A percentile compares a stretch with the other conserved stretches of the same genome.
Evolutionary conservation across 768 basidiomycete species (phyloP).

Genomic region (Chalciporus pseudorubinellus): DNA sequence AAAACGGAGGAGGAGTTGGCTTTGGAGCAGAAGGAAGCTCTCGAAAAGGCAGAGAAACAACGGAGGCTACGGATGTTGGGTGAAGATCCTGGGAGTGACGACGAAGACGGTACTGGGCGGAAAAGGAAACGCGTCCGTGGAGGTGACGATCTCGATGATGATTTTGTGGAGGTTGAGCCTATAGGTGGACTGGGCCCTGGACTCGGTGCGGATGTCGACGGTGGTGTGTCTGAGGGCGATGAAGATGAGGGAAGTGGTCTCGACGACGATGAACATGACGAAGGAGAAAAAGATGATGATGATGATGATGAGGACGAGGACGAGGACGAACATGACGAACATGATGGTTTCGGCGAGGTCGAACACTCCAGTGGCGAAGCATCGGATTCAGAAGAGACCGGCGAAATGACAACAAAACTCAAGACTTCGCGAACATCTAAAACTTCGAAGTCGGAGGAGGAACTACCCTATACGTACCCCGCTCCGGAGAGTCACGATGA

Average conservation of each 20-base stretch:
- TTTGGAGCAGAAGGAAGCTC: slow-evolving; percentile 76
- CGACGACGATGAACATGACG: slow-evolving; percentile 42
- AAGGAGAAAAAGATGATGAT: slow-evolving; percentile 28
- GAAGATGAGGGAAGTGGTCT: slow-evolving; percentile 34
- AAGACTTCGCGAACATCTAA: slow-evolving; percentile 36
- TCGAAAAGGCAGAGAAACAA: slow-evolving; percentile 82
- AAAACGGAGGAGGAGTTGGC: slow-evolving; percentile 97
- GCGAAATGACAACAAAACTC: slow-evolving; percentile 37
- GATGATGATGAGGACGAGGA: slow-evolving; percentile 27
- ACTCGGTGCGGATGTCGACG: slow-evolving; percentile 39
- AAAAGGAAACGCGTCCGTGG: slow-evolving; percentile 56
- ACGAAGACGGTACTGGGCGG: slow-evolving; percentile 42
- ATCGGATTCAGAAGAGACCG: slow-evolving; percentile 35
- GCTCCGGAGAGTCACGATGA: slow-evolving; percentile 87
- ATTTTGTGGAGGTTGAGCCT: slow-evolving; percentile 53
- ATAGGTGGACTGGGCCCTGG: slow-evolving; percentile 33
- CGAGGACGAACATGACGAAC: slow-evolving; percentile 27
- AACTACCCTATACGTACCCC: slow-evolving; percentile 90
- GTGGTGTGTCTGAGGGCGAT: slow-evolving; percentile 36
- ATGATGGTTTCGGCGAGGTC: slow-evolving; percentile 34
- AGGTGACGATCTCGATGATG: slow-evolving; percentile 91
- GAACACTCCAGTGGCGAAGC: slow-evolving; percentile 40
- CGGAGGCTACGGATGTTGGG: slow-evolving; percentile 86
- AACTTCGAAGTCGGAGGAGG: slow-evolving; percentile 38
- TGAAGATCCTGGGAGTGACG: slow-evolving; percentile 65